These are phyloP conservation scores for Coccinonectria pachysandricola DNA, from an alignment of 2,329 filamentous ascomycete genomes.

Conservation along the genomic window DNA sequence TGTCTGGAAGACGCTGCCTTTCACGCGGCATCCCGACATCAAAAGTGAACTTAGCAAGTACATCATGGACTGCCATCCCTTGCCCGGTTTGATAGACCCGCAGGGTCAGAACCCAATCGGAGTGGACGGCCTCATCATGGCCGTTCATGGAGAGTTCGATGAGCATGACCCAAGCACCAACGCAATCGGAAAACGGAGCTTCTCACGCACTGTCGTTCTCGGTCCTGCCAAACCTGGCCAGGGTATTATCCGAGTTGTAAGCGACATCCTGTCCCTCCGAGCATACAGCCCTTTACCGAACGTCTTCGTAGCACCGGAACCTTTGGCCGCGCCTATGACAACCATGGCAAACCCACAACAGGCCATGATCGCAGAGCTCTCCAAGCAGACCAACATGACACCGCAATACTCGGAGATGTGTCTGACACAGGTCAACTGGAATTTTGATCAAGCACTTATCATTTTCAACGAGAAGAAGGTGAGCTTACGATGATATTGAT, in stretches of 20 bases:
- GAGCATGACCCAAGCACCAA: conserved; percentile 52
- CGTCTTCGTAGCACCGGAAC: conserved; percentile 24
- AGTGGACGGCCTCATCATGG: conserved; percentile 68
- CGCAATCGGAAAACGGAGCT: conserved; percentile 58
- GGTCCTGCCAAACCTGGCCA: conserved; percentile 60
- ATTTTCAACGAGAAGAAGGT: conserved; percentile 71
- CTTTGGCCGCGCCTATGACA: conserved; percentile 14
- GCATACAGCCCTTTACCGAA: conserved; percentile 47
- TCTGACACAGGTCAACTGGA: conserved; percentile 68
- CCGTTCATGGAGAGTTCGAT: conserved; percentile 75
- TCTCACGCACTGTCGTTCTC: conserved; percentile 71
- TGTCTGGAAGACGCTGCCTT: conserved; percentile 60
- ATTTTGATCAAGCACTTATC: conserved; percentile 62
- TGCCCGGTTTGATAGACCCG: conserved; percentile 62
- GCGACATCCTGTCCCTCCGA: conserved; percentile 66
- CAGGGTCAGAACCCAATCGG: conserved; percentile 51
- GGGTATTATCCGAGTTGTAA: conserved; percentile 62
- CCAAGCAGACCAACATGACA: conserved; percentile 70
- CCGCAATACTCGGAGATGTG: conserved; percentile 71
- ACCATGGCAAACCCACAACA: conserved; percentile 49
- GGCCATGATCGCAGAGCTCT: conserved; percentile 64
- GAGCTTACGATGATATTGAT: conserved; percentile 17
- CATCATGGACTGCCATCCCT: conserved; percentile 70
- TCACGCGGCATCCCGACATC: conserved; percentile 65
- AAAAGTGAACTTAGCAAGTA: conserved; percentile 59